Base-by-base conservation (phyloP, 768 basidiomycete species). In the Chalciporus sphaerocephalus region DNA sequence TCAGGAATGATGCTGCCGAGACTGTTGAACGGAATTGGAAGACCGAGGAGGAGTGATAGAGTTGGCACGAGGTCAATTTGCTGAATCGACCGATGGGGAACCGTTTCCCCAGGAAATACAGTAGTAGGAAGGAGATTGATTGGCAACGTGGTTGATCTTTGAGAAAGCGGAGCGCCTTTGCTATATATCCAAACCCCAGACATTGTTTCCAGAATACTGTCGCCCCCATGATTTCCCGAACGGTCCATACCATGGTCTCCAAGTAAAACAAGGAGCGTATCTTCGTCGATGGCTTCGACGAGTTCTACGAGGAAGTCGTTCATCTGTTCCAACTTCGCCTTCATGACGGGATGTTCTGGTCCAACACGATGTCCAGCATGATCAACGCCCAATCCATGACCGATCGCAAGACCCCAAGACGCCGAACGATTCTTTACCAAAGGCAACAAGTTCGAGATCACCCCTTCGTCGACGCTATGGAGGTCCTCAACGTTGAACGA, bases 401-500 rank as follows among this genome's bases (percentile, higher is more conserved):
- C 95, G 21, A 99, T 78, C 18, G 94, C 70, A 47, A 97, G 79
- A 65, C 93, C 90, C 79, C 95, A 97, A 1, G 79, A 69, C 15
- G 70, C 68, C 0, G 69, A 64, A 15, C 58, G 47, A 30, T 76
- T 67, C 41, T 74, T 69, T 5, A 98, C 74, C 17, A 93, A 75
- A 0, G 92, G 91, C 53, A 94, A 83, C 5, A 98, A 71, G 56
- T 97, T 84, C 10, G 70, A 57, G 28, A 88, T 85, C 45, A 98
- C 93, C 7, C 95, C 95, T 41, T 86, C 74, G 57, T 99, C 96
- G 38, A 98, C 96, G 0, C 91, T 86, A 58, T 99, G 93, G 3
- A 99, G 74, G 62, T 98, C 96, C 64, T 98, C 96, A 48, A 99
- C 96, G 64, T 98, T 93, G 75, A 99, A 98, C 0, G 93, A 96